phyloP scores from a whole-genome alignment of 768 basidiomycete genomes.

The Nidularia pulvinata region DNA sequence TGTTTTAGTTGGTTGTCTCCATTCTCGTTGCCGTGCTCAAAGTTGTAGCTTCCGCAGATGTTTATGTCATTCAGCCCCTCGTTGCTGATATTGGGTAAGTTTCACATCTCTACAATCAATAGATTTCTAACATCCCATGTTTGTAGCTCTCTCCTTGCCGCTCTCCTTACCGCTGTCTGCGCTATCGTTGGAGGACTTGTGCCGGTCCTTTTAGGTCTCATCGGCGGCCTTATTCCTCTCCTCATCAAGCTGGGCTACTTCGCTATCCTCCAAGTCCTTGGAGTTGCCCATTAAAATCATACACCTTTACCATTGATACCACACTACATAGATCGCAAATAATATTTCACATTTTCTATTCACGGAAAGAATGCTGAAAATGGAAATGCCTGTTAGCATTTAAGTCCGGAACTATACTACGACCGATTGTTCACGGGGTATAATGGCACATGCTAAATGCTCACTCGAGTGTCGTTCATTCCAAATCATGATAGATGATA shows the following conservation, averaged over 20 bases:
- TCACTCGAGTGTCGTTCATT: no score
- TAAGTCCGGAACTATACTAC: no score
- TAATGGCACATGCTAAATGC: no score
- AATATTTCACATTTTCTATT: no score
- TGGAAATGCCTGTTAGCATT: no score
- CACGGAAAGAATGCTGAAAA: no score
- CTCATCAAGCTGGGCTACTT: slow-evolving; percentile 10
- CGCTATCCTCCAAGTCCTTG: slow-evolving; percentile 12
- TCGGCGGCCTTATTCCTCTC: slow-evolving; percentile 9
- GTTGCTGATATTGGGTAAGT: slow-evolving; percentile 14
- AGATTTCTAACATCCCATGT: no score
- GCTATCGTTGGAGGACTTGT: slow-evolving; percentile 12
- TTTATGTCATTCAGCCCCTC: slow-evolving; percentile 2
- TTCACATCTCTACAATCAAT: no score
- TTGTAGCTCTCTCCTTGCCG: not conserved
- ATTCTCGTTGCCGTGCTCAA: slow-evolving; percentile 8
- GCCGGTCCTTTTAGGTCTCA: slow-evolving; percentile 4
- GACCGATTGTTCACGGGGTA: no score
- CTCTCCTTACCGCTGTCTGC: not conserved
- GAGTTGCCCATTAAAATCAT: slow-evolving; percentile 1
- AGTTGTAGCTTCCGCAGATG: slow-evolving; percentile 5
- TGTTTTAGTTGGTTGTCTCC: slow-evolving; percentile 12
- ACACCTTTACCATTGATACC: not conserved
- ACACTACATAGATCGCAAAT: no score
- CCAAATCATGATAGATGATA: no score